A percentile compares a stretch with the other conserved stretches of the same genome.
phyloP scores from a whole-genome alignment of 192 early-diverging fungal genomes.

The Coemansia sp. region DNA sequence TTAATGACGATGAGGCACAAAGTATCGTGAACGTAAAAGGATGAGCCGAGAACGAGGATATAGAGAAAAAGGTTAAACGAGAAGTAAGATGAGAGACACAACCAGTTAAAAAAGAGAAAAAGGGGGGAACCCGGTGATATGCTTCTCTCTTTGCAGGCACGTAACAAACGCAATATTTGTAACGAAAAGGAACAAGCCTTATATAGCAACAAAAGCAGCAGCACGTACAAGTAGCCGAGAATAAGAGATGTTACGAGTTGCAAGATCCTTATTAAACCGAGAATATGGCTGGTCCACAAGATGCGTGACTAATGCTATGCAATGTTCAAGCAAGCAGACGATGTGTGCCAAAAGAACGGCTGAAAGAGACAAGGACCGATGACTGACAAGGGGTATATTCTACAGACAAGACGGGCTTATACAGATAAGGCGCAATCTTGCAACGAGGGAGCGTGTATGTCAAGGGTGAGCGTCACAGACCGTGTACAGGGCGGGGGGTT shows the following conservation, averaged over 20 bases:
- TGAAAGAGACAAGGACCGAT: not conserved
- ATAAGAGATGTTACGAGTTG: not conserved
- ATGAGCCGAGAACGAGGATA: conserved; percentile 7
- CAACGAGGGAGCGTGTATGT: conserved; percentile 4
- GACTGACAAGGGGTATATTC: not conserved
- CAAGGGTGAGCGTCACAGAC: conserved; percentile 6
- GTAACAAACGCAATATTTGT: conserved; percentile 14
- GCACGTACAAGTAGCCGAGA: not conserved
- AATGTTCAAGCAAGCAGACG: not conserved
- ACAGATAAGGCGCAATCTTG: conserved; percentile 3
- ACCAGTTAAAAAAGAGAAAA: not conserved
- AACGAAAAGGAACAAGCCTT: not conserved
- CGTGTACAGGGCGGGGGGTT: not conserved
- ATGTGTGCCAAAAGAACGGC: not conserved
- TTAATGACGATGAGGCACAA: conserved; percentile 20
- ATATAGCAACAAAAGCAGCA: not conserved
- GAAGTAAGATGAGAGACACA: conserved; percentile 7
- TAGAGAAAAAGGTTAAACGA: not conserved
- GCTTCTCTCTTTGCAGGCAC: conserved; percentile 4
- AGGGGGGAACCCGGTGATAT: not conserved
- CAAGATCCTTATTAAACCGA: not conserved
- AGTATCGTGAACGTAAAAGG: conserved; percentile 11
- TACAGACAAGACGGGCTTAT: not conserved
- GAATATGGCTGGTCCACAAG: not conserved
- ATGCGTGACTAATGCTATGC: not conserved